phyloP scores from a whole-genome alignment of 805 yeast species.

The Wickerhamomyces mucosus region DNA sequence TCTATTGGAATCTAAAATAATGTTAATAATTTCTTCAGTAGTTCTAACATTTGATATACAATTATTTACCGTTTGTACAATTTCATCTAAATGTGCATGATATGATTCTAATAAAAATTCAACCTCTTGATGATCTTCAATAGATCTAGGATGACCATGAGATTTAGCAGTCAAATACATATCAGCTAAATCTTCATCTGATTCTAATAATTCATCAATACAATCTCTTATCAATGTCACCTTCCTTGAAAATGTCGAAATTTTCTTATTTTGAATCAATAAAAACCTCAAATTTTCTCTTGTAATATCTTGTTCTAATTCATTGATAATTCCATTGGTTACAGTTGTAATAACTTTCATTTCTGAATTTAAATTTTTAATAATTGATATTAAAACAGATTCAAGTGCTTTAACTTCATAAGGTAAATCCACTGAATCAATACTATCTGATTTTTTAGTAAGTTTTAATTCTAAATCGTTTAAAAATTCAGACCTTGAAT shows the following conservation, averaged over 20 bases:
- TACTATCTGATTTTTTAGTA: conserved; percentile 25
- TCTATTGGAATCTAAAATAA: conserved; percentile 87
- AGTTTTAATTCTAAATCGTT: conserved; percentile 70
- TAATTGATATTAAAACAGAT: conserved; percentile 71
- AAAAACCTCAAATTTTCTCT: conserved; percentile 68
- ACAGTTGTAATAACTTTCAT: conserved; percentile 77
- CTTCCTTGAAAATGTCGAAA: conserved; percentile 77
- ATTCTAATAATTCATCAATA: conserved; percentile 75
- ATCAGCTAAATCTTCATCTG: conserved; percentile 79
- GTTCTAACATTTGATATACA: conserved; percentile 76
- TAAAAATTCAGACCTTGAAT: conserved; percentile 66
- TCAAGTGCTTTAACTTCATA: conserved; percentile 91
- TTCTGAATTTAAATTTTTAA: conserved; percentile 73
- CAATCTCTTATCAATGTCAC: conserved; percentile 74
- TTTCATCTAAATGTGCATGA: conserved; percentile 84
- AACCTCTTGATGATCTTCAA: conserved; percentile 73
- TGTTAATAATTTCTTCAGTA: conserved; percentile 91
- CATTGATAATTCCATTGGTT: conserved; percentile 61
- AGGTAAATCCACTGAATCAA: too few species aligned
- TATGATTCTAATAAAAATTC: conserved; percentile 88
- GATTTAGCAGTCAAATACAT: conserved; percentile 64
- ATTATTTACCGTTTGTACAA: conserved; percentile 81
- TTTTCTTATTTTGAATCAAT: conserved; percentile 75
- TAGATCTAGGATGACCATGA: conserved; percentile 34
- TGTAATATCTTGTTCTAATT: conserved; percentile 76